Percentiles rank a stretch among this genome's conserved stretches.
Conservation (phyloP, 768 basidiomycete species). For the Tricholoma sp. region DNA sequence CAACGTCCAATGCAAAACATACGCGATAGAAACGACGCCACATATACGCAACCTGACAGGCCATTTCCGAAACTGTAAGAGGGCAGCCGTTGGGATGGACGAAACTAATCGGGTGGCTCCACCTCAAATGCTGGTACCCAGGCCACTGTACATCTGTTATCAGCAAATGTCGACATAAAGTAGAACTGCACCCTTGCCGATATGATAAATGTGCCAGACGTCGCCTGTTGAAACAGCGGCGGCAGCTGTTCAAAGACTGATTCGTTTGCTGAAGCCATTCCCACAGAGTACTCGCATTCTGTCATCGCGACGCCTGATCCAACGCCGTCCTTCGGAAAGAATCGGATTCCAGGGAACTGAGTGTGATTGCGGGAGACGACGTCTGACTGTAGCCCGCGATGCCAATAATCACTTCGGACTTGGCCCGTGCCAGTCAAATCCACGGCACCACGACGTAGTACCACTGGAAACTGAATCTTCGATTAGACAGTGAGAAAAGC, state of each 20-base stretch:
- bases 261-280: conserved; percentile 2
- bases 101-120: conserved; percentile 7
- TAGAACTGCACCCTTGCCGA: not conserved
- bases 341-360: conserved; percentile 6
- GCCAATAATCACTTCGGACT: conserved; percentile 13
- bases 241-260: conserved; percentile 6
- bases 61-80: conserved; percentile 9
- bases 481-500: not conserved
- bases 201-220: conserved; percentile 3
- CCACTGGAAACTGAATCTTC: not conserved
- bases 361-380: conserved; percentile 7
- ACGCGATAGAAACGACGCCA: conserved; percentile 13
- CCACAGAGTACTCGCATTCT: conserved; percentile 10
- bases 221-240: not conserved
- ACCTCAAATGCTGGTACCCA: conserved; percentile 11
- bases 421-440: conserved; percentile 8
- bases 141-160: conserved; percentile 5
- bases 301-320: conserved; percentile 11
- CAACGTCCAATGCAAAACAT: not conserved
- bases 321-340: conserved; percentile 7
- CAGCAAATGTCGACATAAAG: not conserved
- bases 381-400: conserved; percentile 2
- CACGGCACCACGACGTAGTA: conserved; percentile 7
- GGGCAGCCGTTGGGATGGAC: conserved; percentile 3
- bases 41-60: conserved; percentile 7